A percentile compares a stretch with the other conserved stretches of the same genome.
These are phyloP conservation scores for Arxiozyma bovina DNA, from an alignment of 1,139 yeast genomes.

Conservation along the genomic window DNA sequence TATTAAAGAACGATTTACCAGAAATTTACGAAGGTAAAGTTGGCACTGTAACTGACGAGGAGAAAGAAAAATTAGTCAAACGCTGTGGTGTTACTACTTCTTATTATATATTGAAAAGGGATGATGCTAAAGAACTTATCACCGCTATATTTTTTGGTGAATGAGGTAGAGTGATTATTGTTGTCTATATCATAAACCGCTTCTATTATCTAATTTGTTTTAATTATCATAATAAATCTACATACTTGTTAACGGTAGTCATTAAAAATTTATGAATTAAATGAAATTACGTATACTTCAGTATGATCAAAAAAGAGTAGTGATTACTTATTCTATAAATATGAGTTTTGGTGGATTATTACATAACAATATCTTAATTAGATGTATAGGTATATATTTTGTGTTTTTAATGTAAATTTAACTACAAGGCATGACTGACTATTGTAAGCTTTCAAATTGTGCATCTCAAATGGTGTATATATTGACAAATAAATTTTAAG, in stretches of 20 bases:
- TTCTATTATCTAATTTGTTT: too few relatives aligned
- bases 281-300: neutral
- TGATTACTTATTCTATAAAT: neutral
- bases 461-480: neutral
- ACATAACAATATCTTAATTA: too few relatives aligned
- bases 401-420: too few relatives aligned
- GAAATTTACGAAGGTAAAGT: constrained; percentile 33
- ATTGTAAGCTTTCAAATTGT: too few relatives aligned
- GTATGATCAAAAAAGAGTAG: too few relatives aligned
- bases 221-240: too few relatives aligned
- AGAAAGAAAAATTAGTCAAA: constrained; percentile 40
- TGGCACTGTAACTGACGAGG: constrained; percentile 36
- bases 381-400: too few relatives aligned
- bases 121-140: constrained; percentile 48
- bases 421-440: too few relatives aligned
- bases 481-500: neutral
- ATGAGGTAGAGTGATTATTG: constrained; percentile 8
- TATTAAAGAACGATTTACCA: constrained; percentile 30
- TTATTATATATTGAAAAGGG: constrained; percentile 40
- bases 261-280: too few relatives aligned
- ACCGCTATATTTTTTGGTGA: constrained; percentile 79
- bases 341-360: neutral
- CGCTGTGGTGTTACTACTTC: constrained; percentile 59
- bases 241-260: neutral
- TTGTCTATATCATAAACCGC: neutral